Conservation (phyloP, 2,329 filamentous ascomycete species). For the Nigrospora osmanthi region DNA sequence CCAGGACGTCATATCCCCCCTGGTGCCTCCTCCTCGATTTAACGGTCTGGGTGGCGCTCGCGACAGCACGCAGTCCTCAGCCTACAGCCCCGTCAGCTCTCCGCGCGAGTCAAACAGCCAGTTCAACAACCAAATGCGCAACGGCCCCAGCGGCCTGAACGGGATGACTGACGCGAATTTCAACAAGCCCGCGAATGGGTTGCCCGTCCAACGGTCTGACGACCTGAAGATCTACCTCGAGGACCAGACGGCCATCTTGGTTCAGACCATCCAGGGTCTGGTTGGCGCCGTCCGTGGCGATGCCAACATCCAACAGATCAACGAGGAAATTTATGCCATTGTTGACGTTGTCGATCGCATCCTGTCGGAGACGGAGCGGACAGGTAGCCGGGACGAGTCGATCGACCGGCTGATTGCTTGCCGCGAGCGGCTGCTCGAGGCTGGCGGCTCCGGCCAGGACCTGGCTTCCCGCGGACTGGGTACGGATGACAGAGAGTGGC, state of each 20-base stretch:
- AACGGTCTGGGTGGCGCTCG: slow-evolving; percentile 48
- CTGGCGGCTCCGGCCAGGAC: slow-evolving; percentile 52
- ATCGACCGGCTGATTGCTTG: slow-evolving; percentile 53
- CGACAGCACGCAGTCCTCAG: slow-evolving; percentile 60
- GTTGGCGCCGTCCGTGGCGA: slow-evolving; percentile 64
- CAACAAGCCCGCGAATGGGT: slow-evolving; percentile 32
- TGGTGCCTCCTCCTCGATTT: slow-evolving; percentile 47
- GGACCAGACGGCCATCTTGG: slow-evolving; percentile 71
- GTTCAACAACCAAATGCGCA: slow-evolving; percentile 23
- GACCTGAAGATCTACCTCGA: slow-evolving; percentile 68
- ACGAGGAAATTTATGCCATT: slow-evolving; percentile 64
- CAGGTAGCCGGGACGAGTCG: slow-evolving; percentile 43
- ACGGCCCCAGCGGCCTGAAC: slow-evolving; percentile 19
- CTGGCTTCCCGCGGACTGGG: slow-evolving; percentile 44
- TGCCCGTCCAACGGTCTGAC: slow-evolving; percentile 30
- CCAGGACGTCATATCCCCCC: slow-evolving; percentile 28
- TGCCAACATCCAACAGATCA: slow-evolving; percentile 55
- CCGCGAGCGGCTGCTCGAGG: slow-evolving; percentile 56
- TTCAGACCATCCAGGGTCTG: slow-evolving; percentile 75
- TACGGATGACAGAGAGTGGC: slow-evolving; percentile 48
- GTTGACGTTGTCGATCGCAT: slow-evolving; percentile 63
- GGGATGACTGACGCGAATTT: slow-evolving; percentile 27
- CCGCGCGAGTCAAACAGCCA: slow-evolving; percentile 50
- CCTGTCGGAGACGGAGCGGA: slow-evolving; percentile 54
- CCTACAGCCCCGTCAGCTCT: slow-evolving; percentile 67